Percentiles rank a stretch among this genome's conserved stretches.
phyloP scores from a whole-genome alignment of 2,329 filamentous ascomycete genomes.

The Cadophora sp. region DNA sequence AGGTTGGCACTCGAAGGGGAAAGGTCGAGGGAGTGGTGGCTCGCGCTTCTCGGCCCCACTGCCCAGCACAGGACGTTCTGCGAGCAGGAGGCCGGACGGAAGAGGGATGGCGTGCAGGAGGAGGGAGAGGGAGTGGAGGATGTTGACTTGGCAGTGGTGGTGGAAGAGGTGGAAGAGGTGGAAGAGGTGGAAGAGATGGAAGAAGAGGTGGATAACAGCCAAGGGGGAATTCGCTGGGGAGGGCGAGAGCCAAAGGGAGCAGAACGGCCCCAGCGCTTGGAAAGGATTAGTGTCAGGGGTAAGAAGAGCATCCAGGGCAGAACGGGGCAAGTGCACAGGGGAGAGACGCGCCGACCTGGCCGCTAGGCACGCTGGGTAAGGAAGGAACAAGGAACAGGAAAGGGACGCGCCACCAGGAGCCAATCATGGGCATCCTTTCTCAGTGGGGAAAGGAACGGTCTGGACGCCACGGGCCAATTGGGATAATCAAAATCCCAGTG shows the following conservation, averaged over 20 bases:
- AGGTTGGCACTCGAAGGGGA: slow-evolving; percentile 3
- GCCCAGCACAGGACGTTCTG: slow-evolving; percentile 5
- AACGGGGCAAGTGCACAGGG: neutral
- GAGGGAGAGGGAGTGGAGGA: neutral
- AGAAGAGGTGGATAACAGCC: neutral
- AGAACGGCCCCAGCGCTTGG: slow-evolving; percentile 14
- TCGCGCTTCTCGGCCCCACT: neutral
- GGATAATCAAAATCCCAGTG: neutral
- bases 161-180: neutral
- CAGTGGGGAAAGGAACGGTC: neutral
- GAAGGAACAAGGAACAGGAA: neutral
- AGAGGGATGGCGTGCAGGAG: neutral
- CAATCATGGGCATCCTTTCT: neutral
- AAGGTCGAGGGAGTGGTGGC: slow-evolving; percentile 11
- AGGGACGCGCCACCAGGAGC: slow-evolving; percentile 6
- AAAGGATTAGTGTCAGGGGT: slow-evolving; percentile 17
- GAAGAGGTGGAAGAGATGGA: neutral
- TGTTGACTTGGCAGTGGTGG: neutral
- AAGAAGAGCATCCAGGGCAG: neutral
- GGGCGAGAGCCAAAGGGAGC: neutral
- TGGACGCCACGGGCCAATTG: neutral
- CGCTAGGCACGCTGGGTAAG: neutral
- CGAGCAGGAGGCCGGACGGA: neutral
- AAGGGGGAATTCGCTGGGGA: slow-evolving; percentile 5
- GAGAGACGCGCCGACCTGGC: neutral